Evolutionary conservation across 1,284 basidiomycete species (phyloP).

Genomic region (Ganoderma boninense): DNA sequence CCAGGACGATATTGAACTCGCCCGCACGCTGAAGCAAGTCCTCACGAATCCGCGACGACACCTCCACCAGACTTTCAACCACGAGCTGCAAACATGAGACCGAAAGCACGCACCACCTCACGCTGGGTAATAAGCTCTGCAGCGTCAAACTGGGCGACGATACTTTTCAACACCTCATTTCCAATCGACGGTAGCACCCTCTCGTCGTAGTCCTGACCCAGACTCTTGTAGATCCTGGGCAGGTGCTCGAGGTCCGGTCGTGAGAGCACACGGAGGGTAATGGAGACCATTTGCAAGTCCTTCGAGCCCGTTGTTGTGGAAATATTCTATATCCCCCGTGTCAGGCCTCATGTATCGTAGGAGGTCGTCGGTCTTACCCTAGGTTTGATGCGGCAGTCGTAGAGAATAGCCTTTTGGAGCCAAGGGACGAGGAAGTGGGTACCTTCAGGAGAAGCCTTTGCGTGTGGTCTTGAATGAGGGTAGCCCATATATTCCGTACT

Average conservation of each 20-base stretch:
- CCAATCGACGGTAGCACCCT: conserved; percentile 93
- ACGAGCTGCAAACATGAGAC: background rate
- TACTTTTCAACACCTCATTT: conserved; percentile 98
- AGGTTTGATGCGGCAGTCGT: conserved; percentile 98
- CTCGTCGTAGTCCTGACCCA: conserved; percentile 98
- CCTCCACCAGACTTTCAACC: conserved; percentile 49
- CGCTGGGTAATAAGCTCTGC: conserved; percentile 95
- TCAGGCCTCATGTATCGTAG: background rate
- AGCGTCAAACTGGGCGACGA: conserved; percentile 98
- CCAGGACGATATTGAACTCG: conserved; percentile 96
- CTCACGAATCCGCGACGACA: conserved; percentile 93
- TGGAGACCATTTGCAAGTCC: conserved; percentile 97
- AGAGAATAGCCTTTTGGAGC: conserved; percentile 95
- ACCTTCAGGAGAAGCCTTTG: conserved; percentile 85
- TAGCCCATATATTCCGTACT: background rate
- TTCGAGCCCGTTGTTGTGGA: conserved; percentile 97
- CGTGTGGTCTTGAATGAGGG: background rate
- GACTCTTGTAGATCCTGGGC: conserved; percentile 92
- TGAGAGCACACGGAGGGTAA: conserved; percentile 96
- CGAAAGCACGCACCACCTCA: conserved; percentile 64
- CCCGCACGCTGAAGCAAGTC: conserved; percentile 94
- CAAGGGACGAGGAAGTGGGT: conserved; percentile 97
- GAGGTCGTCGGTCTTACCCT: conserved; percentile 59
- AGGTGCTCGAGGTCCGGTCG: conserved; percentile 92
- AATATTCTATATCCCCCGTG: conserved; percentile 74